Evolutionary conservation across 768 basidiomycete species (phyloP).

Genomic region (Neoboletus brunneissimus): DNA sequence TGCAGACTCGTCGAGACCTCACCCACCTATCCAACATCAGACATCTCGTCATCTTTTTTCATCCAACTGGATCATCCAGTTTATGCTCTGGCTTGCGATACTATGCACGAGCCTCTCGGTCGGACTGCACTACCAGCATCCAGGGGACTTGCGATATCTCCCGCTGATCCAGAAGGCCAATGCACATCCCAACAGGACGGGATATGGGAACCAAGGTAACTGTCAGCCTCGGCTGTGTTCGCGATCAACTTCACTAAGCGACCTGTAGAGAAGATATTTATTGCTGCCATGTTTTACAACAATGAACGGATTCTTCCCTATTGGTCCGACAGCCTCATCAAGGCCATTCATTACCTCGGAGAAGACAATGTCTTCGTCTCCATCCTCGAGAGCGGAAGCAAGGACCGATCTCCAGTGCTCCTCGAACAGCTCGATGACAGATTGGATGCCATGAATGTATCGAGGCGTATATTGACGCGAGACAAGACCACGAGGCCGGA

Average conservation of each 20-base stretch:
- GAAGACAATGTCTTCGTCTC: conserved; percentile 42
- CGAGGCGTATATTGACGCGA: conserved; percentile 13
- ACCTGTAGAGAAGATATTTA: conserved; percentile 16
- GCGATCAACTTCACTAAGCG: neutral
- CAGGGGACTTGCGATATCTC: conserved; percentile 14
- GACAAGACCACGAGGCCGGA: conserved; percentile 17
- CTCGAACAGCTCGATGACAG: conserved; percentile 11
- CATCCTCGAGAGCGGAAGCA: conserved; percentile 38
- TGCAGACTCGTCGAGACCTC: neutral
- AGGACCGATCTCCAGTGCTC: conserved; percentile 8
- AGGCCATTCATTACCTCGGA: conserved; percentile 39
- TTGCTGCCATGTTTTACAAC: conserved; percentile 38
- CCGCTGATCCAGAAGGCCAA: conserved; percentile 15
- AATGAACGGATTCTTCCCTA: conserved; percentile 38
- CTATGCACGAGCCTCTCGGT: conserved; percentile 1
- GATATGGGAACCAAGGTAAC: conserved; percentile 16
- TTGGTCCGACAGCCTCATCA: conserved; percentile 37
- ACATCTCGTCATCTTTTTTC: neutral
- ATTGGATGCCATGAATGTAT: conserved; percentile 13
- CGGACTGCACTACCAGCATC: neutral
- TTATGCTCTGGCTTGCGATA: conserved; percentile 6
- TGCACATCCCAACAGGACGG: conserved; percentile 8
- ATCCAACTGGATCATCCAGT: neutral
- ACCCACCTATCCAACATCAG: neutral
- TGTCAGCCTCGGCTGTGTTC: too few species aligned